Evolutionary conservation across 768 basidiomycete species (phyloP).

Genomic region (Atractiella rhizophila): DNA sequence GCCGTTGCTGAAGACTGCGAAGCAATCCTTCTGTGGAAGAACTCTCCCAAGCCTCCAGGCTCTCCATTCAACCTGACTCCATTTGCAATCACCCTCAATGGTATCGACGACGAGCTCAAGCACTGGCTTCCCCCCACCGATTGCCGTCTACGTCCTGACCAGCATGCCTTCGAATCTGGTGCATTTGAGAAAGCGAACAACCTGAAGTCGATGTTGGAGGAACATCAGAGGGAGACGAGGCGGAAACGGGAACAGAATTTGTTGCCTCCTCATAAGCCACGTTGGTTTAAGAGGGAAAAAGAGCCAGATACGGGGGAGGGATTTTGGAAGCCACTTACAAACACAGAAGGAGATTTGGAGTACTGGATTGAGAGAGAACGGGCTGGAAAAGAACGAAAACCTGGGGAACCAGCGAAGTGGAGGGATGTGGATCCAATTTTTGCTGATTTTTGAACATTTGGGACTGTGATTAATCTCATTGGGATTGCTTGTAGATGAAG

Average conservation of each 20-base stretch:
- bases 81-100: conserved; percentile 74
- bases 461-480: no score
- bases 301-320: conserved; percentile 75
- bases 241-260: conserved; percentile 48
- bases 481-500: no score
- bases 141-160: conserved; percentile 74
- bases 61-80: conserved; percentile 82
- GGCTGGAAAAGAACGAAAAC: conserved; percentile 27
- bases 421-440: conserved; percentile 56
- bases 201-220: conserved; percentile 56
- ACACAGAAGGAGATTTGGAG: conserved; percentile 31
- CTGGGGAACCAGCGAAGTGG: conserved; percentile 29
- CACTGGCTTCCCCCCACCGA: conserved; percentile 67
- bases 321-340: conserved; percentile 49
- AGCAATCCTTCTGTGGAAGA: conserved; percentile 73
- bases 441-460: no score
- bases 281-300: conserved; percentile 64
- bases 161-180: conserved; percentile 77
- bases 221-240: conserved; percentile 36
- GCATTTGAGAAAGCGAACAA: conserved; percentile 59
- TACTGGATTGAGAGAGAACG: conserved; percentile 64
- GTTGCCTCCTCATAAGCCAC: conserved; percentile 42
- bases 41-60: conserved; percentile 52
- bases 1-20: conserved; percentile 34
- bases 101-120: conserved; percentile 46